Evolutionary conservation across 2,329 filamentous ascomycete species (phyloP), one percentile per base, ranked within the genome.

Genomic region (Mycosphaerelloides madeirae): DNA sequence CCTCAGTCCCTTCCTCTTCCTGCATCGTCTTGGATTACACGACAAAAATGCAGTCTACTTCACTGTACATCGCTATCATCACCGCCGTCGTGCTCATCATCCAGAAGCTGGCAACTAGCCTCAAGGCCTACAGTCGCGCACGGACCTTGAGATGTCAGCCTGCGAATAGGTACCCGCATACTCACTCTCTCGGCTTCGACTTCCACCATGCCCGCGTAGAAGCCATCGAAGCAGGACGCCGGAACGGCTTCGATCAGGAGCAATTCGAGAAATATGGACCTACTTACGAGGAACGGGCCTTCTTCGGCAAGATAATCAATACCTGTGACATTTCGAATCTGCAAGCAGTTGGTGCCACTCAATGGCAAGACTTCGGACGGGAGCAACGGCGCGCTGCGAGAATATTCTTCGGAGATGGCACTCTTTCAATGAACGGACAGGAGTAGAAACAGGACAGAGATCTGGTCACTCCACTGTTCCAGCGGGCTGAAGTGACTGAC

Each of bases 311-410:
- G 5, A 35, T 42, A 14, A 42, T 42, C 31, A 33, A 20, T 29
- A 22, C 39, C 9, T 14, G 14, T 16, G 39, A 42, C 12, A 20
- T 20, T 3, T 12, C 15, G 6, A 42, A 42, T 19, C 6, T 22
- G 29, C 39, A 42, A 42, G 39, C 39, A 5, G 29, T 42, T n/a
- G 38, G 38, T 22, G 39, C 39, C 18, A 42, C 31, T 11, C 14
- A 35, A 22, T 42, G 25, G n/a, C 29, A 42, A 19, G 39, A 34
- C 22, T 42, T 33, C 11, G 39, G 29, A 25, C 29, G 31, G 6
- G 39, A 42, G 29, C 14, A 34, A 8, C 29, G 39, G 6, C 39
- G 39, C n/a, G 39, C 39, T 34, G 39, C 39, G 6, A 19, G n/a
- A 20, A 9, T 4, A 3, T 42, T 42, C 31, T 42, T 42, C 33